Evolutionary conservation across 1,139 yeast genomes (phyloP).

Genomic region (Debaryomyces fabryi): DNA sequence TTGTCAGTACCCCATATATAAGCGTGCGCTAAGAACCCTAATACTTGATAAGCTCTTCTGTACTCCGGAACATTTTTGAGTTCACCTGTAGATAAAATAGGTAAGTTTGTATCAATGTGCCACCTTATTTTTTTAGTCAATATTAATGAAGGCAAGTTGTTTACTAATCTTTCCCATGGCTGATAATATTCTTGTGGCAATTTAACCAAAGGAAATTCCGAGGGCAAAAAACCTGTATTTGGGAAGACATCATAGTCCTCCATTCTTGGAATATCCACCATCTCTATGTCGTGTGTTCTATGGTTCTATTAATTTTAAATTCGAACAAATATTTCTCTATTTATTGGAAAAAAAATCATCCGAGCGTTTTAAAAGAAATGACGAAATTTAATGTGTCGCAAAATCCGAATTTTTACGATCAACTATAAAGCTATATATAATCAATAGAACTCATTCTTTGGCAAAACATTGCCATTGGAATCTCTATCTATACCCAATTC

Average conservation of each 20-base stretch:
- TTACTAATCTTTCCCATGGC: conserved; percentile 78
- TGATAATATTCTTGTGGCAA: conserved; percentile 65
- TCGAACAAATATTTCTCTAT: not conserved
- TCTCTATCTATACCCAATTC: conserved; percentile 54
- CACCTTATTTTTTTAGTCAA: conserved; percentile 63
- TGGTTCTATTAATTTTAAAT: not conserved
- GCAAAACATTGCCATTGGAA: conserved; percentile 16
- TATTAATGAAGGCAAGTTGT: conserved; percentile 70
- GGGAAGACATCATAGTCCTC: conserved; percentile 72
- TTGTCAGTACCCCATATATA: conserved; percentile 83
- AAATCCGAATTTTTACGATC: not conserved
- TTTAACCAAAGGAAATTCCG: conserved; percentile 58
- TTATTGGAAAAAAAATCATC: not conserved
- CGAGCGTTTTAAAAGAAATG: not conserved
- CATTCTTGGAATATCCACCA: conserved; percentile 26
- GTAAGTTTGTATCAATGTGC: conserved; percentile 58
- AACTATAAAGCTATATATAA: not conserved
- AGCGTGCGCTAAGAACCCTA: conserved; percentile 83
- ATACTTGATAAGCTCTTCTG: conserved; percentile 77
- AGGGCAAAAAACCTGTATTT: conserved; percentile 77
- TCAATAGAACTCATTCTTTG: conserved; percentile 10
- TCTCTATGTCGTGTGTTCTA: not conserved
- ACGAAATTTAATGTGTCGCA: conserved; percentile 6
- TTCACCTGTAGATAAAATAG: conserved; percentile 49
- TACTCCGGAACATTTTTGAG: conserved; percentile 52